Conservation (phyloP, 306 rosid species). For the Hylodesmum podocarpum region DNA sequence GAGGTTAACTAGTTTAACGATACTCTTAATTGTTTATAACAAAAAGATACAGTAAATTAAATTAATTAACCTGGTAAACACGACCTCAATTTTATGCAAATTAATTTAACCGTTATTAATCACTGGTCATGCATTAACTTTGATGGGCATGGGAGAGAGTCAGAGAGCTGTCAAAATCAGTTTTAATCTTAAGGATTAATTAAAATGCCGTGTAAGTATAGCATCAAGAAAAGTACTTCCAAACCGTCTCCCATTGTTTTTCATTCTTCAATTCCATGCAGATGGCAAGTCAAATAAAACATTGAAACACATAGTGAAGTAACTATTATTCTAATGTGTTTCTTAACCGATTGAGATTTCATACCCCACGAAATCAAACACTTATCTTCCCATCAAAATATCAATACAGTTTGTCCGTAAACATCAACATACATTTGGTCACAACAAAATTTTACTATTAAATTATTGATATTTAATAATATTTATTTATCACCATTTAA, state of each 20-base stretch:
- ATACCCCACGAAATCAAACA: constrained; percentile 73
- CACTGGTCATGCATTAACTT: background rate
- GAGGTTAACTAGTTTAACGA: constrained; percentile 8
- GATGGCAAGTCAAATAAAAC: constrained; percentile 67
- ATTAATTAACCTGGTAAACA: constrained; percentile 14
- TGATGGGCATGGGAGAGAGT: constrained; percentile 21
- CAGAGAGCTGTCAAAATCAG: constrained; percentile 36
- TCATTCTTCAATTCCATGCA: constrained; percentile 50
- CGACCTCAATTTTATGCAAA: background rate
- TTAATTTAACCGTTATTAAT: background rate
- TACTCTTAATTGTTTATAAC: background rate
- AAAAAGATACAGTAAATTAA: background rate
- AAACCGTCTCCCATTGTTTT: constrained; percentile 55
- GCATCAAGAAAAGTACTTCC: constrained; percentile 56
- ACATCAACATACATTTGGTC: constrained; percentile 45
- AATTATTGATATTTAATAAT: too few relatives aligned
- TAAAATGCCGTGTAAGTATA: constrained; percentile 65
- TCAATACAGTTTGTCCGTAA: constrained; percentile 41
- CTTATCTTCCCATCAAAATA: constrained; percentile 45
- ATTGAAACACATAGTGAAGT: constrained; percentile 14
- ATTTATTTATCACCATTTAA: too few relatives aligned
- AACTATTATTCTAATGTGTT: constrained; percentile 37
- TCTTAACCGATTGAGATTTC: constrained; percentile 73
- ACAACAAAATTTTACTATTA: too few relatives aligned
- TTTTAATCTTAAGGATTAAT: constrained; percentile 40